phyloP scores from a whole-genome alignment of 345 rosid species.

The Alliaria petiolata region DNA sequence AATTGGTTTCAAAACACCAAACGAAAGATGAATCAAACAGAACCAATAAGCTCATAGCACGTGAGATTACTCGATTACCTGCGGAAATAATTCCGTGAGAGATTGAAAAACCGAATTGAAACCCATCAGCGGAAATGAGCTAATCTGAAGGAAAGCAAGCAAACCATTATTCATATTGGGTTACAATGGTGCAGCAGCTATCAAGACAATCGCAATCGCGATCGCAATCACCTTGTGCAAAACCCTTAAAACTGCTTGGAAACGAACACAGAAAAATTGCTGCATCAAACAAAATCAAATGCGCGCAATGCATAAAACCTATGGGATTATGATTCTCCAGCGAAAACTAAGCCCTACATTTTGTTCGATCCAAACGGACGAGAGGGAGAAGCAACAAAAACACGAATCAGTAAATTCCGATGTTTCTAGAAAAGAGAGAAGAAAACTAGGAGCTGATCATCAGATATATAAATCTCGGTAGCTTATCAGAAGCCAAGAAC shows the following conservation, averaged over 20 bases:
- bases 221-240: no score
- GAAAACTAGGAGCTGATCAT: neutral
- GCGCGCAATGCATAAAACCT: neutral
- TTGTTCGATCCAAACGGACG: no score
- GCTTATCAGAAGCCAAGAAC: neutral
- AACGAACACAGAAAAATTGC: neutral
- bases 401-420: neutral
- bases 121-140: constrained; percentile 40
- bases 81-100: constrained; percentile 68
- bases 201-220: no score
- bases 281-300: neutral
- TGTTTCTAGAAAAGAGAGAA: neutral
- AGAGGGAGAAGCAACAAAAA: neutral
- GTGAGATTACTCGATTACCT: no score
- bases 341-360: no score
- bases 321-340: neutral
- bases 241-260: neutral
- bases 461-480: neutral
- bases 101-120: constrained; percentile 48
- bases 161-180: neutral
- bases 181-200: no score
- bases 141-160: neutral
- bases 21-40: no score
- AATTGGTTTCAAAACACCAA: no score
- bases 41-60: no score